A percentile compares a stretch with the other conserved stretches of the same genome.
Evolutionary conservation across 805 yeast genomes (phyloP).

Genomic region (Aciculoconidium aculeatum): DNA sequence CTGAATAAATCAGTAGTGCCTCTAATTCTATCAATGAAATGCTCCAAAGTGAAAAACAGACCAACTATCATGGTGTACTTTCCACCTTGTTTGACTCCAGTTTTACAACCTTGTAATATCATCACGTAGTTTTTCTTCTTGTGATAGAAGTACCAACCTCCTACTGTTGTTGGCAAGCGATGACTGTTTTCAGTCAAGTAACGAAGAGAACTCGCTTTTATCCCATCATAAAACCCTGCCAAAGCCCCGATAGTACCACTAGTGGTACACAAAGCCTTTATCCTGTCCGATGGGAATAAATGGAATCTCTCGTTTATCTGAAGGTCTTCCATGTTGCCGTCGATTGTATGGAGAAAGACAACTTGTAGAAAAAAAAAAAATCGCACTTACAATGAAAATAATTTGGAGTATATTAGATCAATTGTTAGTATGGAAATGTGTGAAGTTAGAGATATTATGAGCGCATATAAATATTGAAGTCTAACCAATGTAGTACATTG

Average conservation of each 20-base stretch:
- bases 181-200: constrained; percentile 80
- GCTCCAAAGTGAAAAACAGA: constrained; percentile 56
- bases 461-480: no score
- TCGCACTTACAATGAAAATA: no score
- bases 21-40: constrained; percentile 46
- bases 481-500: no score
- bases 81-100: constrained; percentile 38
- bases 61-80: constrained; percentile 39
- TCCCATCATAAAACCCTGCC: constrained; percentile 59
- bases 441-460: no score
- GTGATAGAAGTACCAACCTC: constrained; percentile 87
- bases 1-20: constrained; percentile 55
- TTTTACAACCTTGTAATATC: constrained; percentile 46
- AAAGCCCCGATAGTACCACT: constrained; percentile 41
- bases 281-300: constrained; percentile 40
- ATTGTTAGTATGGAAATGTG: no score
- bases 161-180: constrained; percentile 66
- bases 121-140: constrained; percentile 76
- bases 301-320: constrained; percentile 41
- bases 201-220: constrained; percentile 46
- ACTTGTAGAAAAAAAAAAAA: no score
- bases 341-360: no score
- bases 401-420: no score
- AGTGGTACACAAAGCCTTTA: constrained; percentile 35
- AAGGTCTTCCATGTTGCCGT: constrained; percentile 7